These are phyloP conservation scores for Neonectria sp. DNA, from an alignment of 2,329 filamentous ascomycete genomes.

Conservation along the genomic window DNA sequence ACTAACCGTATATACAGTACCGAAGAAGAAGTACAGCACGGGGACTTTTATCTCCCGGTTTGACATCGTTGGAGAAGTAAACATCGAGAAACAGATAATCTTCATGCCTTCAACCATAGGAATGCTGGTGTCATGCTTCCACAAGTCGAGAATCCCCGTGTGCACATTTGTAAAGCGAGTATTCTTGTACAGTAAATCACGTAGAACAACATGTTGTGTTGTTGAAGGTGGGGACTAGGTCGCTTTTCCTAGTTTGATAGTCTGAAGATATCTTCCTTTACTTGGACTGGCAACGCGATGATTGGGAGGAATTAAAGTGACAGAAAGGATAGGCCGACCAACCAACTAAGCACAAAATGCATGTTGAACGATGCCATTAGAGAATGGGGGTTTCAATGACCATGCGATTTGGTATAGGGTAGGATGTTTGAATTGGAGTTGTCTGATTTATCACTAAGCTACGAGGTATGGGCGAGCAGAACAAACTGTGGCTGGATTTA, in stretches of 20 bases:
- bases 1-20: background rate
- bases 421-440: background rate
- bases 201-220: background rate
- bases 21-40: background rate
- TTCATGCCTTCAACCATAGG: background rate
- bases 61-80: background rate
- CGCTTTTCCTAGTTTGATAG: background rate
- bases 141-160: background rate
- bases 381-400: background rate
- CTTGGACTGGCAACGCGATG: background rate
- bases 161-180: background rate
- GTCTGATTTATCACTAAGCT: background rate
- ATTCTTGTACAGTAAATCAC: background rate
- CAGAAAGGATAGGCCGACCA: no score
- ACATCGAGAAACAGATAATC: background rate
- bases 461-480: background rate
- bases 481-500: background rate
- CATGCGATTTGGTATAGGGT: background rate
- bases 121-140: background rate
- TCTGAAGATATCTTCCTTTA: no score
- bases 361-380: background rate
- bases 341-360: no score
- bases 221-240: no score
- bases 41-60: background rate
- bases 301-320: no score